A percentile compares a stretch with the other conserved stretches of the same genome.
phyloP scores from a whole-genome alignment of 345 rosid species.

The Hibiscus tridactylites region DNA sequence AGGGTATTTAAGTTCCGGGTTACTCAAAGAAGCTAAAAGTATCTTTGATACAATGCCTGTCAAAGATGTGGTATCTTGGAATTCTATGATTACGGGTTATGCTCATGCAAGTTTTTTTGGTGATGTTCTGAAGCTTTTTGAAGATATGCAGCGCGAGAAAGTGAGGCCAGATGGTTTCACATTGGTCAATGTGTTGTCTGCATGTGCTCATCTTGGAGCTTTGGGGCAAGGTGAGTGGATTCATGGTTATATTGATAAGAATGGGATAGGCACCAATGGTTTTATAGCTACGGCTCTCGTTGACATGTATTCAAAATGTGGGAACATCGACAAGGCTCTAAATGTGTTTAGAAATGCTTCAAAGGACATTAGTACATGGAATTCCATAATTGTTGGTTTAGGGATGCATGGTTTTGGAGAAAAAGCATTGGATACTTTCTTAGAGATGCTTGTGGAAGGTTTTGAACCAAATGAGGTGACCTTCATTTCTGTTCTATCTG shows the following conservation, averaged over 20 bases:
- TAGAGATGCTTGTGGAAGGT: slow-evolving; percentile 41
- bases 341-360: slow-evolving; percentile 29
- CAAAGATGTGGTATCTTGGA: slow-evolving; percentile 43
- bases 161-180: slow-evolving; percentile 35
- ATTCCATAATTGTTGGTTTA: slow-evolving; percentile 42
- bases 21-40: slow-evolving; percentile 26
- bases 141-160: slow-evolving; percentile 24
- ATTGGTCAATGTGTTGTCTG: slow-evolving; percentile 35
- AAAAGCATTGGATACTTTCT: slow-evolving; percentile 36
- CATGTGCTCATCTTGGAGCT: slow-evolving; percentile 42
- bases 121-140: slow-evolving; percentile 33
- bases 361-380: slow-evolving; percentile 43
- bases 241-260: slow-evolving; percentile 30
- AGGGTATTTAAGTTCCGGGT: slow-evolving; percentile 26
- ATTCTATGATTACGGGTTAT: slow-evolving; percentile 30
- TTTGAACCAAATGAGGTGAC: slow-evolving; percentile 35
- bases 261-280: slow-evolving; percentile 22
- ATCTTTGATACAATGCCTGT: slow-evolving; percentile 29
- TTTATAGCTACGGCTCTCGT: slow-evolving; percentile 41
- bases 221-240: slow-evolving; percentile 42
- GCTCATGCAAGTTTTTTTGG: slow-evolving; percentile 21
- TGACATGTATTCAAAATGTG: slow-evolving; percentile 52
- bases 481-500: slow-evolving; percentile 34
- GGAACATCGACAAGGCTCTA: slow-evolving; percentile 41
- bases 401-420: slow-evolving; percentile 35